These are phyloP conservation scores for Cercophora samala DNA, from an alignment of 495 filamentous ascomycete species.

Conservation along the genomic window DNA sequence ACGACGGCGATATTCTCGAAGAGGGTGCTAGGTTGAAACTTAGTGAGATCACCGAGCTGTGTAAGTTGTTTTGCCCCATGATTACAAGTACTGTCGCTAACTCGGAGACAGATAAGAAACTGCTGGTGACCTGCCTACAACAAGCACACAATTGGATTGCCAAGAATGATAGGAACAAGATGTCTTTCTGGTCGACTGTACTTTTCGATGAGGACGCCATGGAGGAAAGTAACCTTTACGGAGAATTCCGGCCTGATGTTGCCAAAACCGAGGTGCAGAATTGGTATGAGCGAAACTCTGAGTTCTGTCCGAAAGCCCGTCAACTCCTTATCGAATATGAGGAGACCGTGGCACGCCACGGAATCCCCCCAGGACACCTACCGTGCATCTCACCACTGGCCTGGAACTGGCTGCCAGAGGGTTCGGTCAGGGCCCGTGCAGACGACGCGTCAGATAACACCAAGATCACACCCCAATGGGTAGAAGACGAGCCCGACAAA, in stretches of 20 bases:
- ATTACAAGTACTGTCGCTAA: slow-evolving; percentile 16
- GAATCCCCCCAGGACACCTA: slow-evolving; percentile 36
- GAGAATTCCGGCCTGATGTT: slow-evolving; percentile 42
- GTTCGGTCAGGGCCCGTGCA: slow-evolving; percentile 27
- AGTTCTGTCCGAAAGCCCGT: slow-evolving; percentile 42
- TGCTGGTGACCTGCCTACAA: slow-evolving; percentile 84
- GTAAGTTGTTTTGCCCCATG: slow-evolving; percentile 29
- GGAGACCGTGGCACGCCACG: slow-evolving; percentile 25
- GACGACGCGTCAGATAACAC: slow-evolving; percentile 33
- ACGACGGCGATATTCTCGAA: slow-evolving; percentile 80
- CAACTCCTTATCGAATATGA: slow-evolving; percentile 41
- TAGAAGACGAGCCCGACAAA: slow-evolving; percentile 45
- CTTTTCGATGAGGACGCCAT: slow-evolving; percentile 65
- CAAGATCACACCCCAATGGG: slow-evolving; percentile 40
- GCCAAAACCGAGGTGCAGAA: slow-evolving; percentile 43
- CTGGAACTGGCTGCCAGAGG: slow-evolving; percentile 44
- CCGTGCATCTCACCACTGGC: slow-evolving; percentile 35
- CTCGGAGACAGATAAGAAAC: slow-evolving; percentile 66
- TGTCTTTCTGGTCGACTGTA: slow-evolving; percentile 80
- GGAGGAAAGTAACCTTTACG: slow-evolving; percentile 44
- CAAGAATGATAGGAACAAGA: slow-evolving; percentile 86
- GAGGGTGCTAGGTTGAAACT: slow-evolving; percentile 50
- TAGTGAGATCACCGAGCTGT: slow-evolving; percentile 54
- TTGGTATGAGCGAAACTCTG: slow-evolving; percentile 54
- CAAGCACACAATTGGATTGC: slow-evolving; percentile 90